Evolutionary conservation across 257 asterid species (phyloP).

Genomic region (Linderniella brevidens): DNA sequence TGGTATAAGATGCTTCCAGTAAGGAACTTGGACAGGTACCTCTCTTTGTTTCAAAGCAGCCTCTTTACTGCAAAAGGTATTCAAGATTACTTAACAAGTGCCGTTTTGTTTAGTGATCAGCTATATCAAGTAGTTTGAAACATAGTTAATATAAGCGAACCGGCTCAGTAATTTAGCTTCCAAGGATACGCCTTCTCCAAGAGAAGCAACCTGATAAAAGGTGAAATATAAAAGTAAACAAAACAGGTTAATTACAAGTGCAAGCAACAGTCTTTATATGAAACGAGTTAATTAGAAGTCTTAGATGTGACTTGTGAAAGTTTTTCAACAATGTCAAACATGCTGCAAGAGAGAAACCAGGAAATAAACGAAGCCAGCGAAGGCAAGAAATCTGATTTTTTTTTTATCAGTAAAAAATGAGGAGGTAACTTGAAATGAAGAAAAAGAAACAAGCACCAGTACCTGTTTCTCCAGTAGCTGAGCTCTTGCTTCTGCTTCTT

Average conservation of each 20-base stretch:
- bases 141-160: slow-evolving; percentile 21
- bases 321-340: too few relatives aligned
- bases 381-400: too few relatives aligned
- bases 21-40: slow-evolving; percentile 22
- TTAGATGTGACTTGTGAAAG: too few relatives aligned
- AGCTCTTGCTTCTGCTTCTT: slow-evolving; percentile 92
- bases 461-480: slow-evolving; percentile 95
- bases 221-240: not conserved
- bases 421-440: too few relatives aligned
- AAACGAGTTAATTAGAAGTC: too few relatives aligned
- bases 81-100: not conserved
- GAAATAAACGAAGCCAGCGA: too few relatives aligned
- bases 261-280: not conserved
- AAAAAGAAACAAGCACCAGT: slow-evolving; percentile 7
- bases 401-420: too few relatives aligned
- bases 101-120: slow-evolving; percentile 20
- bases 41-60: slow-evolving; percentile 94
- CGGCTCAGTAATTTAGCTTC: slow-evolving; percentile 89
- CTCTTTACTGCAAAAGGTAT: slow-evolving; percentile 70
- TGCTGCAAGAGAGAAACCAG: too few relatives aligned
- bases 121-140: slow-evolving; percentile 11
- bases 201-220: slow-evolving; percentile 65
- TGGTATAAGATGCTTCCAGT: too few relatives aligned
- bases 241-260: not conserved
- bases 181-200: slow-evolving; percentile 92